These are phyloP conservation scores for Trichoderma polysporum DNA, from an alignment of 2,329 filamentous ascomycete species.

Conservation along the genomic window DNA sequence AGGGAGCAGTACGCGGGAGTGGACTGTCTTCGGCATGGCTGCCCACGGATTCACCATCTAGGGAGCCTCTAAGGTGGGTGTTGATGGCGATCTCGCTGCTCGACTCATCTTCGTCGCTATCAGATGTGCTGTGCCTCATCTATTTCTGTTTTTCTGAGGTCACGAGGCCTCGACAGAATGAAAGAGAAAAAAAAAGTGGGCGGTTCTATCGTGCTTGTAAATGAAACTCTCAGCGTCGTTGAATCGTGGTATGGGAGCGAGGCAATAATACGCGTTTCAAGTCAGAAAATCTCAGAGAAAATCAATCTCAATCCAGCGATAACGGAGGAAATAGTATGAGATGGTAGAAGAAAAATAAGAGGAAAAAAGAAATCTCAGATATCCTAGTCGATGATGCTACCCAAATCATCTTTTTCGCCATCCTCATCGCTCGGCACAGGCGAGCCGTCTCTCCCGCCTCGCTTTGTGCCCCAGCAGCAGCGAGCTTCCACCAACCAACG, in stretches of 20 bases:
- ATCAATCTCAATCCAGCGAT: neutral
- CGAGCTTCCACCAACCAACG: neutral
- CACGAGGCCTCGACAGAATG: neutral
- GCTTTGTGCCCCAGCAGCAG: neutral
- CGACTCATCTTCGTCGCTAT: slow-evolving; percentile 24
- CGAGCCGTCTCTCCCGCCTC: slow-evolving; percentile 10
- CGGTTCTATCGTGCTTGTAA: neutral
- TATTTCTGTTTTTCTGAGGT: slow-evolving; percentile 18
- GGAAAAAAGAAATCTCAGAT: neutral
- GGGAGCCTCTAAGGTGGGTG: neutral
- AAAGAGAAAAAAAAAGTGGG: neutral
- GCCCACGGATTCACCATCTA: neutral
- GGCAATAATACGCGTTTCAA: neutral
- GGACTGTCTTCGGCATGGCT: slow-evolving; percentile 5
- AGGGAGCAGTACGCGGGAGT: neutral
- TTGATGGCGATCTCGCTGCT: slow-evolving; percentile 17
- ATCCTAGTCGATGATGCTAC: slow-evolving; percentile 17
- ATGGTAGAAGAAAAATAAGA: neutral
- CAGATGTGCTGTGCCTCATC: slow-evolving; percentile 26
- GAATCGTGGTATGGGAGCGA: neutral
- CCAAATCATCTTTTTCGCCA: slow-evolving; percentile 19
- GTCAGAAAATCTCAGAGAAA: neutral
- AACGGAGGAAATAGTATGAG: neutral
- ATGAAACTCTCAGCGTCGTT: neutral
- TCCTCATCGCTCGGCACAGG: slow-evolving; percentile 16